Conservation (phyloP, 495 filamentous ascomycete genomes). For the Penicillium odoratum region DNA sequence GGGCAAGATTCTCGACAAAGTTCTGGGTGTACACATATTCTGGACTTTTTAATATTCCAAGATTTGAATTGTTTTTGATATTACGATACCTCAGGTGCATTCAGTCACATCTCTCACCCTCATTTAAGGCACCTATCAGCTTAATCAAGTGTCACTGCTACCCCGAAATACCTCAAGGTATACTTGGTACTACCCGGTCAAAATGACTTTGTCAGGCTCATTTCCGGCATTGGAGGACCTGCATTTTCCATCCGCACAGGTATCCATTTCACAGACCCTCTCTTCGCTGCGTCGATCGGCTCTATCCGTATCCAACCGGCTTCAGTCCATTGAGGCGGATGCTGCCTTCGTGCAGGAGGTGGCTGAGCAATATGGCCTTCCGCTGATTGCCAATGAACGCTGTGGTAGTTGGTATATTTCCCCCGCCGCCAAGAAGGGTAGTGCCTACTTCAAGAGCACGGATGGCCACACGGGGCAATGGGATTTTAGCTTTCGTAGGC, state of each 20-base stretch:
- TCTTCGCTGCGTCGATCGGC: conserved; percentile 67
- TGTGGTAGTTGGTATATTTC: conserved; percentile 96
- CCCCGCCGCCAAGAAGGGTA: conserved; percentile 61
- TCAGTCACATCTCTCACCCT: not conserved
- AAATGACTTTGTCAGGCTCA: conserved; percentile 24
- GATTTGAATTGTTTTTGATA: not conserved
- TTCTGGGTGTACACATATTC: not conserved
- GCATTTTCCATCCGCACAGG: conserved; percentile 44
- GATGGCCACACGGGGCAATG: conserved; percentile 91
- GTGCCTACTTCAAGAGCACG: conserved; percentile 96
- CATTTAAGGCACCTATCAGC: not conserved
- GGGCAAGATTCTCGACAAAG: not conserved
- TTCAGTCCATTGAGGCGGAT: conserved; percentile 70
- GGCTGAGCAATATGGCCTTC: conserved; percentile 55
- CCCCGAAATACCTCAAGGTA: conserved; percentile 12
- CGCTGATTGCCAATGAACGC: conserved; percentile 88
- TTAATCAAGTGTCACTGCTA: conserved; percentile 11
- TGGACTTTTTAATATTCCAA: too few relatives aligned
- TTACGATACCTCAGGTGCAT: not conserved
- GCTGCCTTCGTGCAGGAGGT: conserved; percentile 64
- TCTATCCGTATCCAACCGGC: conserved; percentile 77
- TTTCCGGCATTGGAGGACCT: conserved; percentile 43
- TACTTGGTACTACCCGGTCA: conserved; percentile 6
- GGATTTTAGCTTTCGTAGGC: conserved; percentile 78
- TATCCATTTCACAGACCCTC: conserved; percentile 46